These are phyloP conservation scores for Aspergillus campestris DNA, from an alignment of 495 filamentous ascomycete species.

Conservation along the genomic window DNA sequence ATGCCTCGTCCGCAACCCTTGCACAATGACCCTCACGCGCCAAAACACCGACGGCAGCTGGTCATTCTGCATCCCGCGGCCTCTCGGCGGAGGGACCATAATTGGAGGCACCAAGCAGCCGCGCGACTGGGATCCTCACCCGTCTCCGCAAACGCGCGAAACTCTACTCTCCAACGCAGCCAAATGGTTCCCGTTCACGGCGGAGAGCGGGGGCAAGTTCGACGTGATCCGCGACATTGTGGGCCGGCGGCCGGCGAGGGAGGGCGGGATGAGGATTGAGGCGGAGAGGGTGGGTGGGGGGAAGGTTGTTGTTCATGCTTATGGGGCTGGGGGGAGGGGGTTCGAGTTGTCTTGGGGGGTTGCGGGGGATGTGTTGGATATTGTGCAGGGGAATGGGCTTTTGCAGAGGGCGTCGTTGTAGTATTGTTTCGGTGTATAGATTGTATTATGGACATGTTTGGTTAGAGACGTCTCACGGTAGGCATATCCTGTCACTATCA, in stretches of 20 bases:
- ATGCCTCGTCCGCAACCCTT: conserved; percentile 37
- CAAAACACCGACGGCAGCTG: conserved; percentile 51
- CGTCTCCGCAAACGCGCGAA: conserved; percentile 37
- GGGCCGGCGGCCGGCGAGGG: conserved; percentile 33
- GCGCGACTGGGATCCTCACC: conserved; percentile 44
- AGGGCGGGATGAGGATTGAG: conserved; percentile 37
- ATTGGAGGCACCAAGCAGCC: conserved; percentile 58
- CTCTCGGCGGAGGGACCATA: conserved; percentile 50
- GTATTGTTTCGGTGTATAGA: neutral
- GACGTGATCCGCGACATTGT: conserved; percentile 41
- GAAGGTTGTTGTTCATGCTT: conserved; percentile 48
- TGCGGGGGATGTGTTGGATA: conserved; percentile 26
- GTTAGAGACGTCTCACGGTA: too few species aligned
- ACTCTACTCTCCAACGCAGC: conserved; percentile 36
- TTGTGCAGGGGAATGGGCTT: conserved; percentile 25
- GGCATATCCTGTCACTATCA: too few species aligned
- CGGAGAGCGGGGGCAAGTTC: conserved; percentile 30
- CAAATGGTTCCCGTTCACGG: conserved; percentile 36
- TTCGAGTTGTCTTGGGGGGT: conserved; percentile 40
- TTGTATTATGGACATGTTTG: too few species aligned
- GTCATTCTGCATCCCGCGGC: conserved; percentile 53
- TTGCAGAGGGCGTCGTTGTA: conserved; percentile 24
- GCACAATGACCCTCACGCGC: conserved; percentile 47
- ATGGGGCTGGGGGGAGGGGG: conserved; percentile 54
- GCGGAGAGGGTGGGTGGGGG: conserved; percentile 22